Conservation (phyloP, 768 basidiomycete species). For the Hemileccinum rubropunctum region DNA sequence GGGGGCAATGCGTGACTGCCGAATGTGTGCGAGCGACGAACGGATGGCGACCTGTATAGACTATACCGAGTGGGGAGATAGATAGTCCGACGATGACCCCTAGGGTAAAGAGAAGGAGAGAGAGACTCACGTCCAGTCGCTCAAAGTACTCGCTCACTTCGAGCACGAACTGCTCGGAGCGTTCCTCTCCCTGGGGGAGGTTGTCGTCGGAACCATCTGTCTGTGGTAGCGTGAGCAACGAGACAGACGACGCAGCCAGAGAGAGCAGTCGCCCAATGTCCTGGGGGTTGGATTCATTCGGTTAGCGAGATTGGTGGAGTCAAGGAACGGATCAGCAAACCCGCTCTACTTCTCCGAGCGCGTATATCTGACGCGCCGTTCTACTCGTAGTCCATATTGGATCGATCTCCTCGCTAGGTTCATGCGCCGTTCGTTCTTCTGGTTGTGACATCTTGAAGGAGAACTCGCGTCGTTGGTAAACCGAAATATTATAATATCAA, state of each 20-base stretch:
- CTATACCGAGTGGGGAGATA: slow-evolving; percentile 27
- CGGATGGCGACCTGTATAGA: slow-evolving; percentile 75
- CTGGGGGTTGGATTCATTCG: slow-evolving; percentile 44
- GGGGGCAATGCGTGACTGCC: slow-evolving; percentile 78
- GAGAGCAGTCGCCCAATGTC: slow-evolving; percentile 75
- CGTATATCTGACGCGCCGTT: slow-evolving; percentile 78
- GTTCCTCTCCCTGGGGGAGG: slow-evolving; percentile 77
- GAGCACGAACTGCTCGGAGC: slow-evolving; percentile 81
- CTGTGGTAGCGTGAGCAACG: slow-evolving; percentile 78
- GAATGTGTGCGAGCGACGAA: slow-evolving; percentile 76
- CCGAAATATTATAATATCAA: neutral
- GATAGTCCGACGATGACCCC: neutral
- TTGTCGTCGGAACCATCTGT: slow-evolving; percentile 66
- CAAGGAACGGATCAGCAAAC: slow-evolving; percentile 32
- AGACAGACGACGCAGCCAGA: slow-evolving; percentile 74
- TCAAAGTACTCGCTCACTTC: slow-evolving; percentile 87
- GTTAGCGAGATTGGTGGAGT: neutral
- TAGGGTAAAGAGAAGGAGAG: too few relatives aligned
- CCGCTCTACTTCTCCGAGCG: slow-evolving; percentile 78
- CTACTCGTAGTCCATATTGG: slow-evolving; percentile 80
- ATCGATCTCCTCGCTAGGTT: slow-evolving; percentile 49
- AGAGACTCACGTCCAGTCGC: slow-evolving; percentile 64
- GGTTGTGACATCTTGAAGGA: slow-evolving; percentile 18
- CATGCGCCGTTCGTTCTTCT: slow-evolving; percentile 13
- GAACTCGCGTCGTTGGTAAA: neutral